Percentiles rank a stretch among this genome's conserved stretches.
phyloP scores from a whole-genome alignment of 345 rosid genomes.

The Ricinus communis region DNA sequence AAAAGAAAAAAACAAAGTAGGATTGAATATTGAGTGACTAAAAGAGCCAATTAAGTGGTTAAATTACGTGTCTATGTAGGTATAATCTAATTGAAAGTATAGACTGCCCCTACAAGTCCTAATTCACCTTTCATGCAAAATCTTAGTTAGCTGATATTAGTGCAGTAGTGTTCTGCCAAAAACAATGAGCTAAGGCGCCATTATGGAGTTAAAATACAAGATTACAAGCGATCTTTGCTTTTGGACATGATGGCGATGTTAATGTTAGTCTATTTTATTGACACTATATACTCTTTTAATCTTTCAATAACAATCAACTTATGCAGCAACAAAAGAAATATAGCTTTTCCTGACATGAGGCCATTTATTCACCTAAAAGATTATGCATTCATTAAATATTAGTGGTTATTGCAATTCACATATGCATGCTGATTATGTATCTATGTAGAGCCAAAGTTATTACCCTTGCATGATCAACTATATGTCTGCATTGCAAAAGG shows the following conservation, averaged over 20 bases:
- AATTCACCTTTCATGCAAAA: background rate
- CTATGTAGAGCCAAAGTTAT: too few relatives aligned
- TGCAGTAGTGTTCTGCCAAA: conserved; percentile 31
- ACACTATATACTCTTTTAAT: background rate
- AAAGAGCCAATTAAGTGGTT: background rate
- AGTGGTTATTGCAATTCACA: too few relatives aligned
- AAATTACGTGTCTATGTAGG: background rate
- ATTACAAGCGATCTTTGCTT: conserved; percentile 39
- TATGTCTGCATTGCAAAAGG: too few relatives aligned
- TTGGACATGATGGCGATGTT: conserved; percentile 24
- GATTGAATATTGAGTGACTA: background rate
- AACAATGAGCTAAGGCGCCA: conserved; percentile 46
- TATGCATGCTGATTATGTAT: too few relatives aligned
- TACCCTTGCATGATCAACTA: too few relatives aligned
- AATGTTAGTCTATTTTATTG: too few relatives aligned
- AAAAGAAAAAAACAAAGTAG: background rate
- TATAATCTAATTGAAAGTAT: background rate
- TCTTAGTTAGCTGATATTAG: background rate
- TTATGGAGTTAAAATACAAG: conserved; percentile 23
- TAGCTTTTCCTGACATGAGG: conserved; percentile 14
- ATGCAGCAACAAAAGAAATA: conserved; percentile 28
- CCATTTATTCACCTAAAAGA: too few relatives aligned
- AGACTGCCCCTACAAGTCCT: background rate
- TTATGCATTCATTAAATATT: too few relatives aligned
- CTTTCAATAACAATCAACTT: background rate